A percentile compares a stretch with the other conserved stretches of the same genome.
phyloP scores from a whole-genome alignment of 1,284 basidiomycete genomes.

The Marasmius sp. region DNA sequence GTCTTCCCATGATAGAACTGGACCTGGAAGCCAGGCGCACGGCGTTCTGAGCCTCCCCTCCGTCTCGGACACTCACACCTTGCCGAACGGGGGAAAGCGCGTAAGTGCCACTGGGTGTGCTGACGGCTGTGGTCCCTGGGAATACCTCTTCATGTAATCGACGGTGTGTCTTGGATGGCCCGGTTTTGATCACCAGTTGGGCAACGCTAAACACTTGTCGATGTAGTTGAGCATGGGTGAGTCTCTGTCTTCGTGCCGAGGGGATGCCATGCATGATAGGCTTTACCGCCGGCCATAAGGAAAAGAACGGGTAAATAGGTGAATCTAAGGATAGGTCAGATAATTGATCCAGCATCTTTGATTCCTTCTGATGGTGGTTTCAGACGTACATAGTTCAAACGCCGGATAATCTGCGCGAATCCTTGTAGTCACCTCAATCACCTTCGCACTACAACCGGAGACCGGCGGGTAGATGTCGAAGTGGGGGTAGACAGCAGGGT shows the following conservation, averaged over 20 bases:
- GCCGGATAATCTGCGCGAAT: slow-evolving; percentile 1
- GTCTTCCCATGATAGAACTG: slow-evolving; percentile 10
- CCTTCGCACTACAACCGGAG: neutral
- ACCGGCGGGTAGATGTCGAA: slow-evolving; percentile 15
- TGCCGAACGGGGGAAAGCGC: neutral
- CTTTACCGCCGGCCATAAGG: neutral
- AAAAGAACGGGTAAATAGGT: slow-evolving; percentile 19
- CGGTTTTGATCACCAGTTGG: neutral
- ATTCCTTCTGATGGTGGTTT: neutral
- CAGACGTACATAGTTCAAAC: neutral
- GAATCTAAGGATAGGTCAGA: slow-evolving; percentile 21
- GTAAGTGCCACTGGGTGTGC: slow-evolving; percentile 7
- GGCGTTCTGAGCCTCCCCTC: neutral
- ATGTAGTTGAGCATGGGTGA: slow-evolving; percentile 8
- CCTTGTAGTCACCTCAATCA: slow-evolving; percentile 4
- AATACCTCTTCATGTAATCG: slow-evolving; percentile 6
- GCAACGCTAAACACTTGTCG: neutral
- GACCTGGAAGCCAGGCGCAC: neutral
- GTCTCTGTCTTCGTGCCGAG: slow-evolving; percentile 13
- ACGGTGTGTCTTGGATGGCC: neutral
- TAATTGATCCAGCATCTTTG: neutral
- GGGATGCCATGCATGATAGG: neutral
- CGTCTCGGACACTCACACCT: neutral
- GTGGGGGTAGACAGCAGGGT: slow-evolving; percentile 34
- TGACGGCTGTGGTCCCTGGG: neutral